These are phyloP conservation scores for Prinsepia uniflora DNA, from an alignment of 306 rosid species.

Conservation along the genomic window DNA sequence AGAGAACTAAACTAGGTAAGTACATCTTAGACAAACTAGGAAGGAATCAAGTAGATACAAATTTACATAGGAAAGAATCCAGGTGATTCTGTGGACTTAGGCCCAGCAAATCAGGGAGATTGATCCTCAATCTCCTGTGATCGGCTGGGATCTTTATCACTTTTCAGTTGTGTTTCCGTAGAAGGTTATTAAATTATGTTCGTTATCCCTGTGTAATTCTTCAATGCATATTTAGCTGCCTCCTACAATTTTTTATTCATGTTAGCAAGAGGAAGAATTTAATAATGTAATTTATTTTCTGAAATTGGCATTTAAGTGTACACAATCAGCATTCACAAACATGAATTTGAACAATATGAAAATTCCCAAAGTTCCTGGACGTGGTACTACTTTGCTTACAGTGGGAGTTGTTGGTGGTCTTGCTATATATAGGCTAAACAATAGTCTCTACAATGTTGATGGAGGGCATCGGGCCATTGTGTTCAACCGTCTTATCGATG, in stretches of 20 bases:
- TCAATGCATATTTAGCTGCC: not conserved
- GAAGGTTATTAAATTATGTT: not conserved
- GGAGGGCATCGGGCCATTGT: constrained; percentile 86
- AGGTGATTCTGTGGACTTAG: too few species aligned
- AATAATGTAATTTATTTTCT: not conserved
- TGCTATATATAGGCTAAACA: constrained; percentile 56
- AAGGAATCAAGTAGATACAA: too few species aligned
- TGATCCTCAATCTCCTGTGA: too few species aligned
- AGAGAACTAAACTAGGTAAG: too few species aligned
- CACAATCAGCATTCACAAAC: constrained; percentile 11
- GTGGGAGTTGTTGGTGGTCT: constrained; percentile 54
- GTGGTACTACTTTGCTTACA: constrained; percentile 51
- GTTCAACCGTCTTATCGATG: constrained; percentile 67
- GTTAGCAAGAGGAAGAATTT: not conserved
- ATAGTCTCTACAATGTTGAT: constrained; percentile 87
- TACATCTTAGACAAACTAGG: too few species aligned
- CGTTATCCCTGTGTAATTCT: not conserved
- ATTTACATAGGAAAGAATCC: too few species aligned
- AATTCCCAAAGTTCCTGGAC: constrained; percentile 52
- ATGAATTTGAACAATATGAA: constrained; percentile 40
- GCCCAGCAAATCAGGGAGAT: too few species aligned
- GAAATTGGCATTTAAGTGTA: constrained; percentile 1
- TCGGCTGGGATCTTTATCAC: too few species aligned
- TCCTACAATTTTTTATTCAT: not conserved
- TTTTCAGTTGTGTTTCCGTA: not conserved